Base-by-base conservation (phyloP, 192 early-diverging fungal species). In the Borealophlyctis nickersoniae region DNA sequence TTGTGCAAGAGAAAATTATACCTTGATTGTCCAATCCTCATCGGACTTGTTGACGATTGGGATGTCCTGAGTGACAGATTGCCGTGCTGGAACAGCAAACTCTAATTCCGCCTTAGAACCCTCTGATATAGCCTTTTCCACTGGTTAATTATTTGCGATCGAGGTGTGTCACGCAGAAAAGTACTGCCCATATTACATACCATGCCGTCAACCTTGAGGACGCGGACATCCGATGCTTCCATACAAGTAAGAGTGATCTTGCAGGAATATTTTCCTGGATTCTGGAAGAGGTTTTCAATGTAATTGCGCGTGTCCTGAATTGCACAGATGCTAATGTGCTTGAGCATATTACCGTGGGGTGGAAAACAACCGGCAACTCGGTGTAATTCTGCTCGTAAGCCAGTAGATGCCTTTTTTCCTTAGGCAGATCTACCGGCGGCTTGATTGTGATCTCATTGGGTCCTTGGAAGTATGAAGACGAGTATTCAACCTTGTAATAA, bases 401-500 rank as follows among this genome's bases (percentile, higher is more conserved):
- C 23, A 58, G 33, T 2, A 50, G 2, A 26, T 50, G 34, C 60
- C 61, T 69, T 51, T 77, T 76, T 16, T 75, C 67, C 66, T 74
- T 73, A 16, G 32, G 26, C 1, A 53, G 28, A 26, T 75, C 62
- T 33, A 45, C n/a, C 16, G 49, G 26, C 26, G 71, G 69, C 55
- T 69, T 74, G 35, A 83, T 49, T 2, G 65, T 23, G 26, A 83
- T 63, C 56, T 83, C 81, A 2, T 60, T 16, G 3, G 81, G 78
- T 0, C 81, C 76, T 24, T 48, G 53, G 69, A 83, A 80, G 56
- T 45, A 72, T 14, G 63, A 65, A 5, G 77, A 80, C 13, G 79
- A 71, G 51, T 77, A 83, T 56, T 82, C 81, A 22, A 82, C 73
- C 70, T n/a, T n/a, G n/a, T n/a, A n/a, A n/a, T n/a, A n/a, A n/a